These are phyloP conservation scores for Suillus ampliporus DNA, from an alignment of 768 basidiomycete genomes.

Conservation along the genomic window DNA sequence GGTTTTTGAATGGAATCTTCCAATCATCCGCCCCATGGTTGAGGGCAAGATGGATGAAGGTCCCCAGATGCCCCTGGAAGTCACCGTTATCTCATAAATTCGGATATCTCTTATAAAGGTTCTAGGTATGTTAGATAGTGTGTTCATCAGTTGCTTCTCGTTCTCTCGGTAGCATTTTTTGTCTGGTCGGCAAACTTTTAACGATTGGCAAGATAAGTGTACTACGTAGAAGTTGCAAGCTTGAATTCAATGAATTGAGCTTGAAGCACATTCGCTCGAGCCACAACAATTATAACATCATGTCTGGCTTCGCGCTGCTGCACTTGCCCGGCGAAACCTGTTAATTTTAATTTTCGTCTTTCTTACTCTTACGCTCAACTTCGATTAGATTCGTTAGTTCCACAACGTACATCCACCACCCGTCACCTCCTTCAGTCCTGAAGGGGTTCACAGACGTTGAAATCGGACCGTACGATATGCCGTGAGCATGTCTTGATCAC, in stretches of 20 bases:
- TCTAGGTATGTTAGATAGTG: neutral
- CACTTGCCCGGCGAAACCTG: too few species aligned
- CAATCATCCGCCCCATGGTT: slow-evolving; percentile 42
- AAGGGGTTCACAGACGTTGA: slow-evolving; percentile 65
- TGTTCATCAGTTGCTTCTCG: neutral
- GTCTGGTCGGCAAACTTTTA: too few species aligned
- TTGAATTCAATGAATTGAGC: too few species aligned
- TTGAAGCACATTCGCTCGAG: too few species aligned
- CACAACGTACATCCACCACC: slow-evolving; percentile 73
- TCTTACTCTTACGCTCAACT: slow-evolving; percentile 7
- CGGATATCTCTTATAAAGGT: neutral
- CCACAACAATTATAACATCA: too few species aligned
- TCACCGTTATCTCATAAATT: slow-evolving; percentile 23
- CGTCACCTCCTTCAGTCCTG: slow-evolving; percentile 64
- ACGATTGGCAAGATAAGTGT: too few species aligned
- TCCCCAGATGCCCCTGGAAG: slow-evolving; percentile 40
- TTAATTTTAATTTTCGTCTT: neutral
- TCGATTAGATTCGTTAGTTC: slow-evolving; percentile 63
- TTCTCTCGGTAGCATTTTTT: neutral
- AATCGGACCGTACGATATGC: slow-evolving; percentile 49
- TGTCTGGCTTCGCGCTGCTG: too few species aligned
- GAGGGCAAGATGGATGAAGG: slow-evolving; percentile 32
- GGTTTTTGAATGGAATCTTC: slow-evolving; percentile 36
- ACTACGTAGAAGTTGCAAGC: too few species aligned
- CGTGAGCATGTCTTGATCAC: slow-evolving; percentile 52